These are phyloP conservation scores for Teratosphaeria zuluensis DNA, from an alignment of 2,329 filamentous ascomycete species.

Conservation along the genomic window DNA sequence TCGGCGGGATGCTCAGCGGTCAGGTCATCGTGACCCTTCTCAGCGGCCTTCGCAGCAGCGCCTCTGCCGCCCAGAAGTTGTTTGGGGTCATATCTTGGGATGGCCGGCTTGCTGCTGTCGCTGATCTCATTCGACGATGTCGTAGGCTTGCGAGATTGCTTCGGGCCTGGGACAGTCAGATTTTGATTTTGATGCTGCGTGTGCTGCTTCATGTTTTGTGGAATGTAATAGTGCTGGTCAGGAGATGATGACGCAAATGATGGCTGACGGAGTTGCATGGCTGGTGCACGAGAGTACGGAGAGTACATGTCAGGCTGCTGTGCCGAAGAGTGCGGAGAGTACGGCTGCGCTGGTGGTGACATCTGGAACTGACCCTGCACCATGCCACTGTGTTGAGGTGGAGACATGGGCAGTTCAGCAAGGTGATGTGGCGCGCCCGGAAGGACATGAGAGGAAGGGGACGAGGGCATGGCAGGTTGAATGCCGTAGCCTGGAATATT, in stretches of 20 bases:
- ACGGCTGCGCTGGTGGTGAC: neutral
- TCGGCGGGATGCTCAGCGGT: neutral
- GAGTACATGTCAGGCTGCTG: neutral
- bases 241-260: neutral
- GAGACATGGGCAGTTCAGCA: neutral
- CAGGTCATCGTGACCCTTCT: neutral
- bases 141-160: slow-evolving; percentile 20
- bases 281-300: neutral
- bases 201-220: neutral
- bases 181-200: neutral
- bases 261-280: neutral
- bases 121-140: neutral
- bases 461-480: slow-evolving; percentile 1
- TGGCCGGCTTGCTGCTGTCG: neutral
- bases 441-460: neutral
- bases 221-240: neutral
- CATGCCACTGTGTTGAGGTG: neutral
- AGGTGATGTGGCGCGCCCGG: neutral
- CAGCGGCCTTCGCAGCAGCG: slow-evolving; percentile 4
- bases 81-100: slow-evolving; percentile 10
- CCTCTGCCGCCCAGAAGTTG: slow-evolving; percentile 15
- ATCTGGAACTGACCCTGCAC: neutral
- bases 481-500: neutral
- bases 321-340: neutral
- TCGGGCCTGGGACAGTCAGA: slow-evolving; percentile 17